Base-by-base conservation (phyloP, 2,329 filamentous ascomycete species). In the Neofusicoccum sp. region DNA sequence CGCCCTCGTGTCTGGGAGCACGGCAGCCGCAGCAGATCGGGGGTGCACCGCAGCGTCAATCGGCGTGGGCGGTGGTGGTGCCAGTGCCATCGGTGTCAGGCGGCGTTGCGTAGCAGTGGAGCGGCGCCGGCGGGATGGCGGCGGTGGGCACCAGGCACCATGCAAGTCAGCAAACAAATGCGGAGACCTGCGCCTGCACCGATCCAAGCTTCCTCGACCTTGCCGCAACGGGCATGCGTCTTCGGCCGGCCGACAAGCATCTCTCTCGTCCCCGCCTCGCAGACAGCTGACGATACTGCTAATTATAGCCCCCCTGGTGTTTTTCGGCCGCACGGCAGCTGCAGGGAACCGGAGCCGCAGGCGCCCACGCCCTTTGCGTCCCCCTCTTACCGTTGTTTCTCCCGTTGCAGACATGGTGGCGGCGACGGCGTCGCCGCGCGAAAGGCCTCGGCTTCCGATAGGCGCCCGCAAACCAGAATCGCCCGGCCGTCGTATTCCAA, bases 121-220 rank as follows among this genome's bases (percentile, higher is more conserved):
- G 49, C 49, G 28, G 6, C 20, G 30, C 20, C 43, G n/a, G 8
- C 26, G 26, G 26, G 31, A 16, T 31, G n/a, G 6, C 11, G 38
- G 20, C 26, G 14, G 33, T 7, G 20, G 20, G 20, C 20, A 20
- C 20, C 20, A 20, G 20, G 20, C 20, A 20, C 20, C 24, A 41
- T 41, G 49, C 34, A 41, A 38, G 49, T 41, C 49, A 53, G 49
- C 34, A 26, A 54, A 12, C 49, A 40, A 24, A 16, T 54, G 49
- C 49, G 48, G 48, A 53, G 48, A 26, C 33, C 8, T 36, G 31
- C 31, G 48, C 34, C 14, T n/a, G 38, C 11, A 1, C 14, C 14
- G 11, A 24, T 30, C 36, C 51, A 53, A 53, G 49, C 49, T 53
- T 53, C 31, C 31, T 14, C 6, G 6, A 12, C 11, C 20, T 53